Percentiles rank a stretch among this genome's conserved stretches.
Conservation (phyloP, 176 grass and related monocot genomes). For the Calamus simplicifolius region DNA sequence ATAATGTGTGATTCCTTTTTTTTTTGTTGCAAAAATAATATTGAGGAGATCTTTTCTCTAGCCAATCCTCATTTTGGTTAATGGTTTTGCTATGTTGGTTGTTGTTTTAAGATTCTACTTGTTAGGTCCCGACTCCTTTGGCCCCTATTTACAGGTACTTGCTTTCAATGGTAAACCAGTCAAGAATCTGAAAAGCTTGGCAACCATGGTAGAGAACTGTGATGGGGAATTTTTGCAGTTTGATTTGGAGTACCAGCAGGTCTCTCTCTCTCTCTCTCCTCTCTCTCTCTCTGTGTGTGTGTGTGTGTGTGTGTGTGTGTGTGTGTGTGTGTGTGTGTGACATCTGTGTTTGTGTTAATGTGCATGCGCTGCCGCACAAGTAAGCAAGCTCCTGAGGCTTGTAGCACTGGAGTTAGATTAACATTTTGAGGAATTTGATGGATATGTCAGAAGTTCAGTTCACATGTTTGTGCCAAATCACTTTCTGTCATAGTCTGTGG, state of each 20-base stretch:
- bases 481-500: too few species aligned
- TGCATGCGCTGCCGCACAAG: too few species aligned
- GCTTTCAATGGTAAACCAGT: slow-evolving; percentile 67
- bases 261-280: slow-evolving; percentile 15
- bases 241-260: slow-evolving; percentile 93
- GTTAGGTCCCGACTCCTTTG: not conserved
- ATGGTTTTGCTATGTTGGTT: not conserved
- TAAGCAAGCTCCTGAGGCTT: too few species aligned
- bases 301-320: too few species aligned
- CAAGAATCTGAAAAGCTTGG: slow-evolving; percentile 83
- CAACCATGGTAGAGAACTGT: slow-evolving; percentile 76
- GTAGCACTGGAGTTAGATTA: too few species aligned
- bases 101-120: slow-evolving; percentile 3
- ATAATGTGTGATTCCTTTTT: not conserved
- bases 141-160: slow-evolving; percentile 43
- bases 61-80: not conserved
- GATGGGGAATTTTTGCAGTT: slow-evolving; percentile 67
- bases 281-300: not conserved
- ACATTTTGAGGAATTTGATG: too few species aligned
- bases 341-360: too few species aligned
- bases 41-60: too few species aligned
- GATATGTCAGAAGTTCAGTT: too few species aligned
- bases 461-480: too few species aligned
- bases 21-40: too few species aligned
- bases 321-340: too few species aligned